Evolutionary conservation across 495 filamentous ascomycete species (phyloP), one percentile per base, ranked within the genome.

Genomic region (Xylaria intraflava): DNA sequence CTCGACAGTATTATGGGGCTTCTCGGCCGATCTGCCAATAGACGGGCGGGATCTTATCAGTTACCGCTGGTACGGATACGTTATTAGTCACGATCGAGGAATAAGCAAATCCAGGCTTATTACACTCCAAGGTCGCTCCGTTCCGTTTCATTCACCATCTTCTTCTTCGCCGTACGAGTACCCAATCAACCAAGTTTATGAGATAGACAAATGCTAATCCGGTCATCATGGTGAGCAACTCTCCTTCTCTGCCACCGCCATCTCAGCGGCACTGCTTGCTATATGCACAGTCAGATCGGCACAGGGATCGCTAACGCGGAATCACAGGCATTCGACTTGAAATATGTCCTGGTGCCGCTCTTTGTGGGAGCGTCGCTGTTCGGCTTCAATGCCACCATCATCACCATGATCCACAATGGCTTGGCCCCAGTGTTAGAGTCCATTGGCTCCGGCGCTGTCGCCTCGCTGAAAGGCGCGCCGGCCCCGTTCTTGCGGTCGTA

Each of bases 401-500:
- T 29, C 20, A 53, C 51, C 20, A 38, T 60, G 36, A 17, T 38
- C 8, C 33, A n/a, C 22, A 64, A 61, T 26, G 61, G 61, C 14
- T 22, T 66, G 6, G 54, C 61, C 26, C 30, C 46, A 10, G 20
- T 62, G 17, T 24, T 66, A 12, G 17, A 39, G 2, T 26, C 47
- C n/a, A 49, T 63, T 27, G 36, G 38, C 30, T 20, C 29, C 8
- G 46, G 52, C 38, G 5, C 2, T 27, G 12, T 43, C 14, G 26
- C 35, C 12, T 11, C 44, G 10, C 51, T 62, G n/a, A 49, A 33
- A 12, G 58, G 55, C 2, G 61, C 61, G 12, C 64, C 64, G 30
- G 19, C 35, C 0, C 64, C 64, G 17, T 57, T 61, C 48, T 55
- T 61, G 51, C 22, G 43, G 5, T 17, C 26, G 1, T 85, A 78